Evolutionary conservation across 176 grass and related monocot genomes (phyloP).

Genomic region (maize (Zea mays)): DNA sequence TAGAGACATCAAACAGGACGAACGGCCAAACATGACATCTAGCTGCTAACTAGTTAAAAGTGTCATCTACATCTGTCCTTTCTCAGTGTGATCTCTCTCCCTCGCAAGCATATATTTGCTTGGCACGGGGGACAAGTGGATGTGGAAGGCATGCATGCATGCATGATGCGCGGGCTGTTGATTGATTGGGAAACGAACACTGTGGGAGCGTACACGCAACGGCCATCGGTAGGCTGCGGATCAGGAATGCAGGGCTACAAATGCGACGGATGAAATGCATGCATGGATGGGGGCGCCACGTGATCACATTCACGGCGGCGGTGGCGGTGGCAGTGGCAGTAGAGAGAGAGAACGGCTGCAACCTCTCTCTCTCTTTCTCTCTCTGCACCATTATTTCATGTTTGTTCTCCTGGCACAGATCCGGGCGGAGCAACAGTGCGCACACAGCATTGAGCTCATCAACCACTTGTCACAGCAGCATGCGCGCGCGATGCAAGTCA

Average conservation of each 20-base stretch:
- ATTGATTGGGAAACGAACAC: not conserved
- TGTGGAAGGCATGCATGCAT: not conserved
- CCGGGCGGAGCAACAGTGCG: too few relatives aligned
- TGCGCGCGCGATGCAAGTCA: too few relatives aligned
- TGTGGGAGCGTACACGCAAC: not conserved
- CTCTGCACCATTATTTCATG: too few relatives aligned
- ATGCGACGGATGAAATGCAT: slow-evolving; percentile 6
- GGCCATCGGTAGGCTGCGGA: slow-evolving; percentile 4
- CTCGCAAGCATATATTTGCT: not conserved
- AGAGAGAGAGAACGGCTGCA: too few relatives aligned
- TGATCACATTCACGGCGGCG: slow-evolving; percentile 13
- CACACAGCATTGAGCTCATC: too few relatives aligned
- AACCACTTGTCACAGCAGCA: too few relatives aligned
- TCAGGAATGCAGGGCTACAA: not conserved
- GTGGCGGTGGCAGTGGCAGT: not conserved
- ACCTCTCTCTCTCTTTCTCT: too few relatives aligned
- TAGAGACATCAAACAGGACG: too few relatives aligned
- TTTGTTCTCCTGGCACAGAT: too few relatives aligned
- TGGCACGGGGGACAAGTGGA: not conserved
- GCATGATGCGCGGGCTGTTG: not conserved
- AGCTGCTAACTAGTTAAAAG: too few relatives aligned
- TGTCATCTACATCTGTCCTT: not conserved
- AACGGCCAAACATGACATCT: too few relatives aligned
- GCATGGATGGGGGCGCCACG: slow-evolving; percentile 15
- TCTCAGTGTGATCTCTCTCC: not conserved